A percentile compares a stretch with the other conserved stretches of the same genome.
These are phyloP conservation scores for Psilocybe tampanensis DNA, from an alignment of 768 basidiomycete species.

Conservation along the genomic window DNA sequence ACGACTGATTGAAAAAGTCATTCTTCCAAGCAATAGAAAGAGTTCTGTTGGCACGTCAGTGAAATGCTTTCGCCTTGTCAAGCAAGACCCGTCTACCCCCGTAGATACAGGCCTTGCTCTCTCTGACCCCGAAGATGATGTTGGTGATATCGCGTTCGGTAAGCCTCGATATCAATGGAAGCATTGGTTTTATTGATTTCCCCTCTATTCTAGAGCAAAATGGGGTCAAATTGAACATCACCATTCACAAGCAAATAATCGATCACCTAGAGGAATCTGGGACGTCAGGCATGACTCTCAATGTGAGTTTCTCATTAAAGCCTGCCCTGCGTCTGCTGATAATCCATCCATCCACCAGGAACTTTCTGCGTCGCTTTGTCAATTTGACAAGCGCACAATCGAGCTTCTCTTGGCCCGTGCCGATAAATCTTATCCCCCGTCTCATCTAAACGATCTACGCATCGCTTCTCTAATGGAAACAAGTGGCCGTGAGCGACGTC, in stretches of 20 bases:
- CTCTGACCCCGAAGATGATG: slow-evolving; percentile 46
- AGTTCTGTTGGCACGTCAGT: slow-evolving; percentile 48
- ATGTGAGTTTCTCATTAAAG: slow-evolving; percentile 40
- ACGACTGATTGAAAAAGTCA: slow-evolving; percentile 74
- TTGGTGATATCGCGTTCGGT: slow-evolving; percentile 38
- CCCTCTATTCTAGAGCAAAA: slow-evolving; percentile 24
- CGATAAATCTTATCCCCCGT: slow-evolving; percentile 62
- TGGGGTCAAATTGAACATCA: slow-evolving; percentile 57
- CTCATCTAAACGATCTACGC: slow-evolving; percentile 72
- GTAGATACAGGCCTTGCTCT: slow-evolving; percentile 38
- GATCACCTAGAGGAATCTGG: slow-evolving; percentile 72
- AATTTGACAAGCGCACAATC: slow-evolving; percentile 80
- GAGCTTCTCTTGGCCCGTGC: slow-evolving; percentile 79
- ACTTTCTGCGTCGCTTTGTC: slow-evolving; percentile 58
- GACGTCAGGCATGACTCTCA: slow-evolving; percentile 69
- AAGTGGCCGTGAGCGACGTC: slow-evolving; percentile 81
- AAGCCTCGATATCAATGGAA: neutral
- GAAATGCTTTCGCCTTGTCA: slow-evolving; percentile 69
- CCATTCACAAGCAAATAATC: slow-evolving; percentile 81
- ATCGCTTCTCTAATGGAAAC: slow-evolving; percentile 80
- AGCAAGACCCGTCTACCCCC: slow-evolving; percentile 34
- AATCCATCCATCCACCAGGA: slow-evolving; percentile 45
- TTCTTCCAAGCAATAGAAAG: slow-evolving; percentile 61
- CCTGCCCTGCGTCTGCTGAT: neutral
- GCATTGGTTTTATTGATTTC: neutral